Base-by-base conservation (phyloP, 129 eudicot genomes). In the Saposhnikovia divaricata region DNA sequence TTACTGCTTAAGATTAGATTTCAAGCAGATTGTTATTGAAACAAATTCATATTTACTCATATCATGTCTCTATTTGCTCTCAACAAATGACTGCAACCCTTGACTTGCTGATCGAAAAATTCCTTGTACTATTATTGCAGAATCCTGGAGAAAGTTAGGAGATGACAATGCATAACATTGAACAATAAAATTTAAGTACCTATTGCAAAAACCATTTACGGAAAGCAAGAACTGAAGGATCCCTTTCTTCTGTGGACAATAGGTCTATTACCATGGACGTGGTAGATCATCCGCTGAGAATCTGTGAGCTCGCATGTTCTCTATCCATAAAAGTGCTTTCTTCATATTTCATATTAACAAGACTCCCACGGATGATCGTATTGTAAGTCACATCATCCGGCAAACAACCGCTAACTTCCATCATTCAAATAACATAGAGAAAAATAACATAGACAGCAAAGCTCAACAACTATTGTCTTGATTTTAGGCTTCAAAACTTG, bases 361-460 rank as follows among this genome's bases (percentile, higher is more conserved):
- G 16, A 65, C 72, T 74, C 42, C 86, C 89, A 80, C 78, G 86
- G 61, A 87, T 81, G 15, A 87, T 37, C 27, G 79, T 77, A 31
- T 85, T 85, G 27, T 68, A 83, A 59, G 87, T 81, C 23, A 55
- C 77, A 39, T 72, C 48, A 15, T 48, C 3, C 53, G 53, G 53
- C 15, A 45, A 45, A 45, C 47, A 45, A 10, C 47, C 13, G 47
- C 47, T 45, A 45, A 9, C 47, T 45, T 45, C 12, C 13, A 9
- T 43, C 37, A 34, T 8, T 43, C 37, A 34, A 34, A 34, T 34
- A 34, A 34, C 2, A 34, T 1, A 34, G 37, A 34, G 37, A 34
- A 34, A 34, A 34, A 34, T 34, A 34, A 34, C 37, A 34, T 43
- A 43, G 10, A 43, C 6, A 43, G 45, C 10, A 43, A 43, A 5